These are phyloP conservation scores for Podila clonocystis DNA, from an alignment of 192 early-diverging fungal species.

Conservation along the genomic window DNA sequence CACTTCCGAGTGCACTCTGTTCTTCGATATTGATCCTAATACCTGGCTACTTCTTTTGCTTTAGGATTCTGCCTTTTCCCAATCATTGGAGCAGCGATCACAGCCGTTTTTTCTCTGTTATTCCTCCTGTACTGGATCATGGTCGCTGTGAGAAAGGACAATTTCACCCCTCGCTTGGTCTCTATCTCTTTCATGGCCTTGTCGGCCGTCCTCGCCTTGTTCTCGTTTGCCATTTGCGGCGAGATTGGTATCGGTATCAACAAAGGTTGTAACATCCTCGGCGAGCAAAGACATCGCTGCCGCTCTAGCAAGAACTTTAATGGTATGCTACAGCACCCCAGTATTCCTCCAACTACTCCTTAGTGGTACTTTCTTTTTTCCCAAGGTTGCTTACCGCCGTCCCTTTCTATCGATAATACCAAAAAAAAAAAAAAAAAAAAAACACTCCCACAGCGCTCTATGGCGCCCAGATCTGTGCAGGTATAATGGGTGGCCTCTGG, in stretches of 20 bases:
- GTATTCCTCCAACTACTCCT: not conserved
- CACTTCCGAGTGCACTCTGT: not conserved
- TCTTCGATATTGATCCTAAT: not conserved
- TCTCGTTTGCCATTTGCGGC: slow-evolving; percentile 34
- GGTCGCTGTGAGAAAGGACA: not conserved
- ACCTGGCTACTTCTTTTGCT: not conserved
- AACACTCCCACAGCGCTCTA: slow-evolving; percentile 21
- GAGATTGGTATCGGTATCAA: slow-evolving; percentile 41
- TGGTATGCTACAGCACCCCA: not conserved
- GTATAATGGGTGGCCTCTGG: slow-evolving; percentile 26
- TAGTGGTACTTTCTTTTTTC: not conserved
- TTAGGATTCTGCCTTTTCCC: slow-evolving; percentile 38
- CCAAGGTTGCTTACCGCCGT: not conserved
- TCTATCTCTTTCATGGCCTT: slow-evolving; percentile 2
- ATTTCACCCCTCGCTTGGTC: not conserved
- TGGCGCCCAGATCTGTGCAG: slow-evolving; percentile 28
- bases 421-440: not conserved
- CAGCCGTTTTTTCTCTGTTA: slow-evolving; percentile 4
- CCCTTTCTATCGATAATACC: not conserved
- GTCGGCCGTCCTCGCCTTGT: not conserved
- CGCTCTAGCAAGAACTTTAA: slow-evolving; percentile 4
- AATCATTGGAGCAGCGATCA: slow-evolving; percentile 24
- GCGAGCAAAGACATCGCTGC: not conserved
- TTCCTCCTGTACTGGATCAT: slow-evolving; percentile 8
- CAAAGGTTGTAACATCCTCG: slow-evolving; percentile 28